Percentiles rank a stretch among this genome's conserved stretches.
Conservation (phyloP, 108 stramenopile genomes). For the Chaetoceros tenuissimus region DNA sequence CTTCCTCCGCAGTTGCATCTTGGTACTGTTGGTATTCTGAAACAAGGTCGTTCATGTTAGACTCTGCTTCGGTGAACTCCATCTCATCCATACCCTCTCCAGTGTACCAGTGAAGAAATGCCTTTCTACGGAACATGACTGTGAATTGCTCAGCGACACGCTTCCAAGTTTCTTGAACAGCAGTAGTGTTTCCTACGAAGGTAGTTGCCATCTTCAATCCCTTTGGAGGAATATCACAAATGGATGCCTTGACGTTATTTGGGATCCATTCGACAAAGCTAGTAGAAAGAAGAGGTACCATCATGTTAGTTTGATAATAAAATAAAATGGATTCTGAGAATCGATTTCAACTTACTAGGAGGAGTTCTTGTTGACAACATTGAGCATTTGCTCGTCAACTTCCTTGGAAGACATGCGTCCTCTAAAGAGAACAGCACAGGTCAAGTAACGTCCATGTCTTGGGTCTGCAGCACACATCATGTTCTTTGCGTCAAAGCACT, state of each 20-base stretch:
- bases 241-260: conserved; percentile 85
- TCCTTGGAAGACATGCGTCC: conserved; percentile 63
- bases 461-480: conserved; percentile 79
- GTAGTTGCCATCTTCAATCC: conserved; percentile 66
- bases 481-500: conserved; percentile 71
- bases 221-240: conserved; percentile 77
- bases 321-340: too few relatives aligned
- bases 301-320: too few relatives aligned
- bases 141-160: conserved; percentile 80
- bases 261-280: conserved; percentile 90
- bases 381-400: conserved; percentile 80
- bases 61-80: conserved; percentile 84
- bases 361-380: conserved; percentile 85
- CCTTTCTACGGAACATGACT: conserved; percentile 87
- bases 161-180: conserved; percentile 77
- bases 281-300: too few relatives aligned
- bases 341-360: too few relatives aligned
- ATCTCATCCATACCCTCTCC: conserved; percentile 81
- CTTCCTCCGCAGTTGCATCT: conserved; percentile 82
- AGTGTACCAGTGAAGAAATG: conserved; percentile 83
- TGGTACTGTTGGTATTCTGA: conserved; percentile 90
- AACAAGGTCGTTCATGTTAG: conserved; percentile 76
- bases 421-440: conserved; percentile 64
- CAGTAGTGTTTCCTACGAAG: conserved; percentile 73
- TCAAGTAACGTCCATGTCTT: conserved; percentile 66